These are phyloP conservation scores for Zarea fungicola DNA, from an alignment of 2,329 filamentous ascomycete species.

Conservation along the genomic window DNA sequence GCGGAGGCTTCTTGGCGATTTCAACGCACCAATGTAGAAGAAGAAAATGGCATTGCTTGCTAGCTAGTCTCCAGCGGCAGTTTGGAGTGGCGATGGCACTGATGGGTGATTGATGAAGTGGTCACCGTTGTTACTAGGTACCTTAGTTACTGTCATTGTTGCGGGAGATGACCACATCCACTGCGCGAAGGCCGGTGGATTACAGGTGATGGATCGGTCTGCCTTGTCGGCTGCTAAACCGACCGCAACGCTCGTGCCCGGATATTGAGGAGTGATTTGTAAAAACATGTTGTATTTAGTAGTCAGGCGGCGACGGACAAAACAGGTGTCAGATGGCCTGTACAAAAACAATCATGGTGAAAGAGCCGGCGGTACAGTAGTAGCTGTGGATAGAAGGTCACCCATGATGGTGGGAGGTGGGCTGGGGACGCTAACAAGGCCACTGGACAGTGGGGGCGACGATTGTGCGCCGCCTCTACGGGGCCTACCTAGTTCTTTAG, in stretches of 20 bases:
- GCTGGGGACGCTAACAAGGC: constrained; percentile 2
- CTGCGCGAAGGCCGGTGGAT: not conserved
- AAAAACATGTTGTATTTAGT: not conserved
- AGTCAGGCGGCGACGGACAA: constrained; percentile 8
- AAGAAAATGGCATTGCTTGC: too few relatives aligned
- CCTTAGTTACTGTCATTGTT: not conserved
- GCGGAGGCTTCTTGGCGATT: too few relatives aligned
- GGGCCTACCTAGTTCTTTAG: not conserved
- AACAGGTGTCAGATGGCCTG: constrained; percentile 8
- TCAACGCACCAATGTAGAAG: too few relatives aligned
- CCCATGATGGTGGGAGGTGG: constrained; percentile 4
- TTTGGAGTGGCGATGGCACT: too few relatives aligned
- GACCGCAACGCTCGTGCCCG: constrained; percentile 8
- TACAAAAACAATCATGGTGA: not conserved
- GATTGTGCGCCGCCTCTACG: constrained; percentile 11
- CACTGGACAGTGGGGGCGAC: constrained; percentile 2
- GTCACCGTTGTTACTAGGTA: too few relatives aligned
- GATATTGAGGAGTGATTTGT: constrained; percentile 1
- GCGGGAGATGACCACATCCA: constrained; percentile 8
- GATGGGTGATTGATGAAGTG: too few relatives aligned
- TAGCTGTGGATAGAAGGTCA: constrained; percentile 3
- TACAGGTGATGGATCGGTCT: constrained; percentile 7
- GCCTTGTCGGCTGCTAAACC: constrained; percentile 11
- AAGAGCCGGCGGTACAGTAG: constrained; percentile 8
- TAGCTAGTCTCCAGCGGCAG: too few relatives aligned